Conservation (phyloP, 345 rosid species). For the Rhodamnia argentea region DNA sequence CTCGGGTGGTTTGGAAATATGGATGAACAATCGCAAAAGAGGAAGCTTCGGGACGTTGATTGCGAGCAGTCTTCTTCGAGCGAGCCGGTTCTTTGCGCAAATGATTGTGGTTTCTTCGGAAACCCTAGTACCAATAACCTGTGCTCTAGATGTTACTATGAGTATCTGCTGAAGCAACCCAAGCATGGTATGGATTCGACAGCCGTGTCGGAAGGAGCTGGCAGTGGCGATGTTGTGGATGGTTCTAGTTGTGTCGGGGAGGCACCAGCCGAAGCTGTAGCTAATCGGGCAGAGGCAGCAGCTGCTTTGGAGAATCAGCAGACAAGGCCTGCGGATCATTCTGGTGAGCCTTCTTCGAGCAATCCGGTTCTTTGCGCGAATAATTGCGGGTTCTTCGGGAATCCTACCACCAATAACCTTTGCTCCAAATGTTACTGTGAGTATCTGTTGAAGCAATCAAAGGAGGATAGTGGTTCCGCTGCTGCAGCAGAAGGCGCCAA, state of each 20-base stretch:
- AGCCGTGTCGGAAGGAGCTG: neutral
- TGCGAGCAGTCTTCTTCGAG: conserved; percentile 8
- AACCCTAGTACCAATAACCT: conserved; percentile 16
- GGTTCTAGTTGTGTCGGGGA: neutral
- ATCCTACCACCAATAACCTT: conserved; percentile 11
- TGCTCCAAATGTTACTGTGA: conserved; percentile 37
- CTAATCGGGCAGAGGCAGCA: neutral
- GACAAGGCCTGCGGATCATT: conserved; percentile 13
- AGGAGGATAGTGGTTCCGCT: neutral
- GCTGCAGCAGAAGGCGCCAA: neutral
- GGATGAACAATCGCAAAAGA: conserved; percentile 32
- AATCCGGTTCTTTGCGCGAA: conserved; percentile 17
- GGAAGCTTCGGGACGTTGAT: conserved; percentile 21
- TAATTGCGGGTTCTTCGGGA: conserved; percentile 30
- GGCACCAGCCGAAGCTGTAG: neutral
- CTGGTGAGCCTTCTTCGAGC: neutral
- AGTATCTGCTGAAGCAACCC: conserved; percentile 16
- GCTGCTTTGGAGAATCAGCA: conserved; percentile 3
- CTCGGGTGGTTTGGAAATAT: neutral
- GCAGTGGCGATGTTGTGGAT: neutral
- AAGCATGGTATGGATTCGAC: neutral
- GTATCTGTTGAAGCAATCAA: conserved; percentile 11
- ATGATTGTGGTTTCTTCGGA: conserved; percentile 35
- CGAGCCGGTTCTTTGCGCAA: conserved; percentile 18
- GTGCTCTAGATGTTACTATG: conserved; percentile 37